Base-by-base conservation (phyloP, 495 filamentous ascomycete species). In the Aspergillus asperescens region DNA sequence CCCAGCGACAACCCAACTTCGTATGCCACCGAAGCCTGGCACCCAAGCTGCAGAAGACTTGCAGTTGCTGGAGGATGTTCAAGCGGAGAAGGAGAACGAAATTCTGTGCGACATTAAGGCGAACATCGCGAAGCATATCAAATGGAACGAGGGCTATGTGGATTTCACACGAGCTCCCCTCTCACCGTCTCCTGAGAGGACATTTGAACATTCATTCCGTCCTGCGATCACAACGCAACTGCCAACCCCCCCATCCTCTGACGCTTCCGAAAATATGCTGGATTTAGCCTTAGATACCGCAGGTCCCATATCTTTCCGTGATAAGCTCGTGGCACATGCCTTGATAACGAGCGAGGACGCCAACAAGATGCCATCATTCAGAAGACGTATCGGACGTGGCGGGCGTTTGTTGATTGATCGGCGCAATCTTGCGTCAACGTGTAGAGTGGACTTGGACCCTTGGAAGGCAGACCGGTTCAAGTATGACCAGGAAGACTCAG, bases 371-470 rank as follows among this genome's bases (percentile, higher is more conserved):
- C 81, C 81, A 44, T 82, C 77, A 16, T 90, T 82, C 72, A 80
- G 81, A 59, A 77, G 81, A 64, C 78, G 81, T 67, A 78, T 86
- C 54, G 89, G 89, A 28, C 85, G 89, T 54, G 78, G 88, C 50
- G 86, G 87, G 56, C 83, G 89, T 29, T 63, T 95, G 51, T 83
- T 86, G 75, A 88, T 95, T 35, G 89, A 95, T 67, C 86, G 89
- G 60, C 73, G 73, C 37, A 76, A 76, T 41, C 50, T 76, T 42
- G 66, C 70, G n/a, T 76, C 71, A 37, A 64, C 70, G 41, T 78
- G 75, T 65, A 76, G 70, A 52, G 65, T 72, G 37, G 79, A 82
- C 4, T 61, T 76, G 54, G 75, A 76, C 47, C 75, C 74, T 12
- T 57, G 75, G 38, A 73, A 76, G 49, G 77, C 77, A 35, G 89